Evolutionary conservation across 177 flowering plant genomes (phyloP).

Genomic region (Tripterygium wilfordii): DNA sequence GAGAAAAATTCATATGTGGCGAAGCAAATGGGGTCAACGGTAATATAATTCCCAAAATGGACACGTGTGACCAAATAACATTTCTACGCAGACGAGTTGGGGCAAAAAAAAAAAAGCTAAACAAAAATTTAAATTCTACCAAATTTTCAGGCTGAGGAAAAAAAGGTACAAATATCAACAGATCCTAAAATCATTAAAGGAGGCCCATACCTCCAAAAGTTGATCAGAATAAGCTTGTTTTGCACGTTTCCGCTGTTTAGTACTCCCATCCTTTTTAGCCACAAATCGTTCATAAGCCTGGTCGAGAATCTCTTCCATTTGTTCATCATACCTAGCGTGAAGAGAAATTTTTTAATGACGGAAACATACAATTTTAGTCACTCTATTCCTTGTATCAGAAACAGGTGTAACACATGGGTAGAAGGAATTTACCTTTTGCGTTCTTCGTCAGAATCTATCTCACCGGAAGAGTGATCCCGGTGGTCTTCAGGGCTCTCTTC

Average conservation of each 20-base stretch:
- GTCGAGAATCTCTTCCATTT: constrained; percentile 73
- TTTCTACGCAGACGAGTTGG: too few species aligned
- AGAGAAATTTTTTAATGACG: not conserved
- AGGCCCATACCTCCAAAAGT: constrained; percentile 52
- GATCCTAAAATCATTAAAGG: not conserved
- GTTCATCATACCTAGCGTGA: constrained; percentile 60
- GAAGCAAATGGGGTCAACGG: too few species aligned
- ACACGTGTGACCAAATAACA: too few species aligned
- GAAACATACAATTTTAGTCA: not conserved
- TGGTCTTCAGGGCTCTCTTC: constrained; percentile 34
- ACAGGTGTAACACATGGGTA: not conserved
- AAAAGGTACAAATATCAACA: too few species aligned
- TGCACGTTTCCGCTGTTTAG: constrained; percentile 80
- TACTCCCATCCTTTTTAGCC: constrained; percentile 58
- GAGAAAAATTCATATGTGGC: too few species aligned
- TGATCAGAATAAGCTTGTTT: constrained; percentile 37
- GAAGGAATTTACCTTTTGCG: constrained; percentile 37
- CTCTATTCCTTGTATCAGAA: not conserved
- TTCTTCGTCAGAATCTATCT: constrained; percentile 84
- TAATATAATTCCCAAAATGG: too few species aligned
- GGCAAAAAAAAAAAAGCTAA: too few species aligned
- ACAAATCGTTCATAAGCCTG: constrained; percentile 75
- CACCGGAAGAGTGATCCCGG: constrained; percentile 38
- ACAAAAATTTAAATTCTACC: too few species aligned
- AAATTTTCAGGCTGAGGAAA: too few species aligned